Evolutionary conservation across 768 basidiomycete genomes (phyloP).

Genomic region (Holtermanniella nyarrowii): DNA sequence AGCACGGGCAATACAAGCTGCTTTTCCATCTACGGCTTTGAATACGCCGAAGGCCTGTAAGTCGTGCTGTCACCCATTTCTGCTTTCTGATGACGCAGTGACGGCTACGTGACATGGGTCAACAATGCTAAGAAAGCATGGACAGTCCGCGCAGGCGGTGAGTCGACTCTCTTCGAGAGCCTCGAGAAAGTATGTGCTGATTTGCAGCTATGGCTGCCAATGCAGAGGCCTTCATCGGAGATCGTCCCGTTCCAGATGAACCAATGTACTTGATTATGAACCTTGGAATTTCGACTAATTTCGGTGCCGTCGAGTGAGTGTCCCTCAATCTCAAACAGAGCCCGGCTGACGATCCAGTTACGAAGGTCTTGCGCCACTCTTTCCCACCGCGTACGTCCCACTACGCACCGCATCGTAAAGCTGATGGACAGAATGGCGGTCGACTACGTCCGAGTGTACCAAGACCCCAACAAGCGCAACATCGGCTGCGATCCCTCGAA

Average conservation of each 20-base stretch:
- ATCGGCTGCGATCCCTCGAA: conserved; percentile 73
- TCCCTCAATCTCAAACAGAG: no score
- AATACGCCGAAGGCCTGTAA: conserved; percentile 64
- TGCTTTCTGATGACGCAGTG: conserved; percentile 42
- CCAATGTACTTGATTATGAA: conserved; percentile 51
- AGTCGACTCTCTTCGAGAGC: background rate
- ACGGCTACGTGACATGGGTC: conserved; percentile 70
- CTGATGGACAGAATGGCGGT: conserved; percentile 52
- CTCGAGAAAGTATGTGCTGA: background rate
- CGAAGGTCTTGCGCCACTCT: conserved; percentile 24
- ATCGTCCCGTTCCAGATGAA: conserved; percentile 65
- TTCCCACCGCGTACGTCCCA: conserved; percentile 26
- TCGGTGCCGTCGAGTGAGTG: conserved; percentile 46
- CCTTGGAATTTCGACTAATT: conserved; percentile 67
- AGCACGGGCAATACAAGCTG: conserved; percentile 45
- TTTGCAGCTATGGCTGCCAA: conserved; percentile 58
- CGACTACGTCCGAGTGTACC: conserved; percentile 88
- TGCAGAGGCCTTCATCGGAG: conserved; percentile 52
- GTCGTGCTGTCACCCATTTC: conserved; percentile 1
- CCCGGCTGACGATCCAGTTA: conserved; percentile 14
- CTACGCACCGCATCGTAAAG: background rate
- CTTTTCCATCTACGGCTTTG: conserved; percentile 65
- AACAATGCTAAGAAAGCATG: conserved; percentile 54
- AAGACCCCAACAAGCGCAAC: conserved; percentile 45
- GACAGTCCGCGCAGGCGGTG: conserved; percentile 40